Conservation (phyloP, 164 flowering plant genomes). For the Berberis vulgaris region DNA sequence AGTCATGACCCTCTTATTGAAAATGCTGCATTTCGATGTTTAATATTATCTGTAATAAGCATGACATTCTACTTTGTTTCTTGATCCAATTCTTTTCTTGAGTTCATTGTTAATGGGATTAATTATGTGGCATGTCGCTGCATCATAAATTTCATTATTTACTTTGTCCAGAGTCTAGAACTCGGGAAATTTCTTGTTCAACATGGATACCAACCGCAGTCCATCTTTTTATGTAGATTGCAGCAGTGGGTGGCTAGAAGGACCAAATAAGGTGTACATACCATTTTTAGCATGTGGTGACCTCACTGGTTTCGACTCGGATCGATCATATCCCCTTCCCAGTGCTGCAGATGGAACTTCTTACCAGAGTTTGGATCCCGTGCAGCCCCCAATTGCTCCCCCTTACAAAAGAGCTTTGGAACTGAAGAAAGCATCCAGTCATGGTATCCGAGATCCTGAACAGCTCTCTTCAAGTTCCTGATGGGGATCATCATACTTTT, state of each 20-base stretch:
- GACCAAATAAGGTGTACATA: conserved; percentile 88
- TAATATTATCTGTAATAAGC: too few species aligned
- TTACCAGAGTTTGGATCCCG: conserved; percentile 84
- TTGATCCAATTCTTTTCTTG: too few species aligned
- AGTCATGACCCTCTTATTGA: too few species aligned
- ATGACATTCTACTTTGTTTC: too few species aligned
- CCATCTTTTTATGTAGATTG: conserved; percentile 45
- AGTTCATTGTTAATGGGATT: too few species aligned
- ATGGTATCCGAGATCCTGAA: conserved; percentile 50
- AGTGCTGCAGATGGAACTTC: conserved; percentile 52
- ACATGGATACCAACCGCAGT: neutral
- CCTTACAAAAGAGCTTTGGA: conserved; percentile 93
- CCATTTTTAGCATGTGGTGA: conserved; percentile 98
- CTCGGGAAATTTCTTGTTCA: too few species aligned
- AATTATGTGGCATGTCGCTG: too few species aligned
- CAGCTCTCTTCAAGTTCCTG: conserved; percentile 52
- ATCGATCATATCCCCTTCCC: conserved; percentile 96
- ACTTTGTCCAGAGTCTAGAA: too few species aligned
- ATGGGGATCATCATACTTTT: conserved; percentile 3
- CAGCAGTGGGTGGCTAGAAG: conserved; percentile 95
- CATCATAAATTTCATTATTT: too few species aligned
- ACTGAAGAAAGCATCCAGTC: conserved; percentile 77
- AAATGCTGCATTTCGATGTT: too few species aligned
- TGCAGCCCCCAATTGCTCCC: conserved; percentile 96
- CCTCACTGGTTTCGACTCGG: conserved; percentile 86